Conservation (phyloP, 2,329 filamentous ascomycete species). For the Fragosphaeria purpurea region DNA sequence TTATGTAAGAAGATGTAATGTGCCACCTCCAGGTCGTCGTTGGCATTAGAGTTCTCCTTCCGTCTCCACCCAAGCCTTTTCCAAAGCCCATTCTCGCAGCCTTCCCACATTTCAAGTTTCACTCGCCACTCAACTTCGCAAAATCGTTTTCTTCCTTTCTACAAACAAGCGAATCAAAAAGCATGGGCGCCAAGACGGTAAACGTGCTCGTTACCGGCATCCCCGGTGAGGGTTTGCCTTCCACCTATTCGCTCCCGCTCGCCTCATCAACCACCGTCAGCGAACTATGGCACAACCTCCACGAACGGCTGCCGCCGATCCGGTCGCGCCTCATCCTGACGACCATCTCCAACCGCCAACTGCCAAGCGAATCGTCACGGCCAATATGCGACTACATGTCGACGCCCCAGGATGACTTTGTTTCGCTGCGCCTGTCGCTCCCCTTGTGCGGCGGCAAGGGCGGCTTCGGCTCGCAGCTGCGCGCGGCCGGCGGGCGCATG, state of each 20-base stretch:
- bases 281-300: constrained; percentile 54
- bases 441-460: constrained; percentile 89
- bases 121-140: no score
- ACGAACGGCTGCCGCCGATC: constrained; percentile 49
- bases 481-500: constrained; percentile 96
- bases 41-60: background rate
- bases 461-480: constrained; percentile 93
- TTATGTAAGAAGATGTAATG: no score
- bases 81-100: no score
- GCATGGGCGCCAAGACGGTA: constrained; percentile 25
- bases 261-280: constrained; percentile 53
- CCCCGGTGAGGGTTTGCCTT: constrained; percentile 67
- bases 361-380: constrained; percentile 42
- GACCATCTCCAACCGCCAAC: constrained; percentile 65
- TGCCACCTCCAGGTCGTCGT: no score
- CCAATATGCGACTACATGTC: constrained; percentile 55
- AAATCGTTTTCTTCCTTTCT: no score
- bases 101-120: no score
- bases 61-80: background rate
- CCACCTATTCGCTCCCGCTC: constrained; percentile 72
- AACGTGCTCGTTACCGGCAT: constrained; percentile 84
- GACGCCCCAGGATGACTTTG: constrained; percentile 50
- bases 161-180: background rate
- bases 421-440: constrained; percentile 71
- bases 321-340: constrained; percentile 64